These are phyloP conservation scores for Alternaria triticina DNA, from an alignment of 2,329 filamentous ascomycete genomes.

Conservation along the genomic window DNA sequence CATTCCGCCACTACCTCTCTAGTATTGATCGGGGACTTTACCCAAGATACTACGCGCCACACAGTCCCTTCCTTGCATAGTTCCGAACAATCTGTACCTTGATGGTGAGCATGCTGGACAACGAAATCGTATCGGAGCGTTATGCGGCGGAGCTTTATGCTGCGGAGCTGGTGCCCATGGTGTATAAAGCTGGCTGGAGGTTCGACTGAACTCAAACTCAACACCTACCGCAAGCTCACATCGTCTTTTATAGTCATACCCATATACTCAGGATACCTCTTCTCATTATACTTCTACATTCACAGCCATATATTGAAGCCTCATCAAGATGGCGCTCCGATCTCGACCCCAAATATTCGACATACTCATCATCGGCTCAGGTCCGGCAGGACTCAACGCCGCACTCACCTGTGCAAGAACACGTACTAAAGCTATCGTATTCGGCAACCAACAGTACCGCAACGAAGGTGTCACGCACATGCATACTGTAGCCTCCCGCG, in stretches of 20 bases:
- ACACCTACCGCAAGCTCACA: background rate
- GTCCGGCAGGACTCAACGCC: constrained; percentile 55
- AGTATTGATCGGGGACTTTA: background rate
- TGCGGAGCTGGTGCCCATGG: background rate
- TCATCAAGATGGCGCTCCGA: constrained; percentile 2
- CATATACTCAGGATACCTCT: background rate
- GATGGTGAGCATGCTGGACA: background rate
- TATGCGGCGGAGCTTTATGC: background rate
- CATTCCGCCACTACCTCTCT: background rate
- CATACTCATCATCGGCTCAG: constrained; percentile 48
- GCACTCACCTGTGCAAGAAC: constrained; percentile 50
- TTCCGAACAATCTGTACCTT: background rate
- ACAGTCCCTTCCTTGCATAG: background rate
- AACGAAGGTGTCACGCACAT: constrained; percentile 53
- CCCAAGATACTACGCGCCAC: background rate
- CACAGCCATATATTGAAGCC: background rate
- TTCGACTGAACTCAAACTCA: background rate
- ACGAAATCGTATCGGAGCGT: background rate
- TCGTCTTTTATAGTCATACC: background rate
- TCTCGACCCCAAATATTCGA: constrained; percentile 21
- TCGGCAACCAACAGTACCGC: constrained; percentile 53
- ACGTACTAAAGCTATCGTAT: constrained; percentile 51
- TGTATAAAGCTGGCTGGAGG: background rate
- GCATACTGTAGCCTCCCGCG: constrained; percentile 48
- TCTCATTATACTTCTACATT: background rate